These are phyloP conservation scores for Metarhizium album DNA, from an alignment of 2,329 filamentous ascomycete species.

Conservation along the genomic window DNA sequence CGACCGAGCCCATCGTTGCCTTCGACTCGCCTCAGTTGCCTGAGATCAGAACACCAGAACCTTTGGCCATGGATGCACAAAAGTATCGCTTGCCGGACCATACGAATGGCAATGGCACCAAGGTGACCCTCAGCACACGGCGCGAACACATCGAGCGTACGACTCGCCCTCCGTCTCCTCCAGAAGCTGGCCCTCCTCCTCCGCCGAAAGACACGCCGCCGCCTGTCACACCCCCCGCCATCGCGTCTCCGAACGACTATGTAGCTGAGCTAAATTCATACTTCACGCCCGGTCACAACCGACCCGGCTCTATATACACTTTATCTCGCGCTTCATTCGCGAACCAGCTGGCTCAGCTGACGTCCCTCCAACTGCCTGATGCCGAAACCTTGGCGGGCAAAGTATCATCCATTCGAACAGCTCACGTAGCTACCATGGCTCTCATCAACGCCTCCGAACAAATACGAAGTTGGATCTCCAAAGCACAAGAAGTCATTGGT, in stretches of 20 bases:
- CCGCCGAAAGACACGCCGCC: conserved; percentile 33
- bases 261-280: conserved; percentile 46
- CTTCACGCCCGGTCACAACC: conserved; percentile 55
- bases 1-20: conserved; percentile 14
- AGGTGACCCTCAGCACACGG: conserved; percentile 46
- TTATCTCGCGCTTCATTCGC: conserved; percentile 86
- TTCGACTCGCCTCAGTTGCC: conserved; percentile 31
- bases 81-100: conserved; percentile 67
- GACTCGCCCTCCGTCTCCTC: conserved; percentile 27
- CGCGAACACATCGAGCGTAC: conserved; percentile 47
- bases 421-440: conserved; percentile 71
- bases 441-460: conserved; percentile 82
- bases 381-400: conserved; percentile 72
- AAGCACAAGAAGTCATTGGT: conserved; percentile 78
- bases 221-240: conserved; percentile 13
- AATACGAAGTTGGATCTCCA: conserved; percentile 87
- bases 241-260: conserved; percentile 29
- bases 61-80: conserved; percentile 57
- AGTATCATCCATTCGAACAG: conserved; percentile 75
- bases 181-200: conserved; percentile 24
- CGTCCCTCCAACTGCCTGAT: conserved; percentile 79
- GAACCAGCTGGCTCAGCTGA: conserved; percentile 85
- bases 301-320: conserved; percentile 84
- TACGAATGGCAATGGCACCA: conserved; percentile 56
- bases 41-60: conserved; percentile 38